Evolutionary conservation across 306 rosid genomes (phyloP), one percentile per base, ranked within the genome.

Genomic region (Canavalia gladiata): DNA sequence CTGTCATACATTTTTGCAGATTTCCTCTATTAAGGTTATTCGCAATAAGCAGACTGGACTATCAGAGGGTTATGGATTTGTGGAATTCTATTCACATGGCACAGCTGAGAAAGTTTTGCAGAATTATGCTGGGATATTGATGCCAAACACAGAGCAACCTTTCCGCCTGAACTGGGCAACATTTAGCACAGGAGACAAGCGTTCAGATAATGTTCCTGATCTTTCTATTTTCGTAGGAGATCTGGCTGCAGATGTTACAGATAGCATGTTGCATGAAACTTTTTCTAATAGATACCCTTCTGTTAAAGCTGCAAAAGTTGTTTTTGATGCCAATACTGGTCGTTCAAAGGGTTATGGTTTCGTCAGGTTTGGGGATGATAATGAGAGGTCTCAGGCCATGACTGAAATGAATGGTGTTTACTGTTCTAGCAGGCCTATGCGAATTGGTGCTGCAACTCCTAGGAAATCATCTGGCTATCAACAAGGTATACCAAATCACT

Each of bases 331-430:
- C 85, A 94, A 81, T 76, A 92, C 98, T 57, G 97, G 97, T 28
- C 97, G 97, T 75, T 92, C 98, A 75, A 94, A 94, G 92, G 98
- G 98, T 58, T 94, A 94, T 58, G 98, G 98, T 77, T 94, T 94
- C 87, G 98, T 94, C 82, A 89, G 98, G 92, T 94, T 94, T 82
- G 98, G 93, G 66, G 97, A 94, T 70, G 98, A 94, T 72, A 87
- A 60, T 62, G 98, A 94, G 82, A 87, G 97, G 85, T 85, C 94
- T 7, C 91, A 88, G 68, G 97, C 98, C 67, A 85, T 94, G 94
- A 81, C 87, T 74, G 97, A 94, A 84, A 94, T 94, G 98, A 88
- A 90, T 62, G 98, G 98, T 62, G 78, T 86, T 39, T 90, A 86
- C 88, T 94, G 98, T 84, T 92, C 98, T 10, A 94, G 94, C 86